Evolutionary conservation across 345 rosid genomes (phyloP).

Genomic region (Sapria himalayana): DNA sequence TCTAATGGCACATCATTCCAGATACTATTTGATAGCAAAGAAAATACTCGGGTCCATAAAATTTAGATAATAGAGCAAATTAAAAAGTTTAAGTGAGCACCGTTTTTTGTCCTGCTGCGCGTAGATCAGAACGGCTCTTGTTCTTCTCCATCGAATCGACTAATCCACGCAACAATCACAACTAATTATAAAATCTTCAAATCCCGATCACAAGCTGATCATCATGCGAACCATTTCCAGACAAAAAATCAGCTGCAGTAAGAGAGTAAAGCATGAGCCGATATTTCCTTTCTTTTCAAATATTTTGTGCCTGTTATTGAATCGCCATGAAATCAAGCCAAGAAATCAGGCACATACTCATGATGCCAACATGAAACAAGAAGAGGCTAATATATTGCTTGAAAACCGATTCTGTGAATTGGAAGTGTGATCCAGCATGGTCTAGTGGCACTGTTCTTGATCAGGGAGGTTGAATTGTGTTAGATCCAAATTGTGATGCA

Average conservation of each 20-base stretch:
- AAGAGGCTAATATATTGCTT: too few species aligned
- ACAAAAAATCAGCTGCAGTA: conserved; percentile 1
- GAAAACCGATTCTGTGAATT: too few species aligned
- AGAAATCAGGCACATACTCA: too few species aligned
- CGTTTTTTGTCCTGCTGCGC: conserved; percentile 88
- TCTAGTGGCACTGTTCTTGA: too few species aligned
- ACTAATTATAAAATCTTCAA: conserved; percentile 13
- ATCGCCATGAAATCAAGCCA: too few species aligned
- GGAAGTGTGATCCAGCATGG: too few species aligned
- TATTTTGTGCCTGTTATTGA: too few species aligned
- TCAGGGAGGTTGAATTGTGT: too few species aligned
- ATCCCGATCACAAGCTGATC: conserved; percentile 17
- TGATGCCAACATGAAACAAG: too few species aligned
- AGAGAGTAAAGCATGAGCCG: too few species aligned
- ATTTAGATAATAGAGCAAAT: neutral
- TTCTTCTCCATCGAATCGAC: conserved; percentile 69
- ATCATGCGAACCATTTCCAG: conserved; percentile 6
- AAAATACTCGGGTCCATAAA: neutral
- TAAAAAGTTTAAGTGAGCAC: conserved; percentile 11
- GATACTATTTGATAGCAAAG: neutral
- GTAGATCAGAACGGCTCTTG: conserved; percentile 71
- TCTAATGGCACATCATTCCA: neutral
- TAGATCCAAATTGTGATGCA: too few species aligned
- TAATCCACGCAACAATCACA: conserved; percentile 9
- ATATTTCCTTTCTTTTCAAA: too few species aligned